Percentiles rank a stretch among this genome's conserved stretches.
Evolutionary conservation across 176 grass and related monocot genomes (phyloP).

Genomic region (Triticum dicoccoides): DNA sequence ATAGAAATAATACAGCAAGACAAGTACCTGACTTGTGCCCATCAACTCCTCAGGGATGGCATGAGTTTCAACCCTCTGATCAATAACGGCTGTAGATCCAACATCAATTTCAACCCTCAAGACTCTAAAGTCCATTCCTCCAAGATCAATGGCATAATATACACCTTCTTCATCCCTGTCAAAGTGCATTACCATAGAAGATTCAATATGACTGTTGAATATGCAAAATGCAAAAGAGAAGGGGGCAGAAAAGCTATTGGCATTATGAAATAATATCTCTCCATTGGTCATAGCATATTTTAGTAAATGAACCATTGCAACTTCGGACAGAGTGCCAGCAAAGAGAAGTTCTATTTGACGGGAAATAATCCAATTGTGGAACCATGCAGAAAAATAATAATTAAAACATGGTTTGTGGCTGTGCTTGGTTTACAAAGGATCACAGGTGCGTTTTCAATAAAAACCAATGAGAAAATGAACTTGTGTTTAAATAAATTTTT

Average conservation of each 20-base stretch:
- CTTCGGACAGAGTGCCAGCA: neutral
- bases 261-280: neutral
- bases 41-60: conserved; percentile 73
- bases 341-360: neutral
- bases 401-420: neutral
- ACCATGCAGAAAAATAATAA: neutral
- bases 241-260: neutral
- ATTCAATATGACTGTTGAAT: neutral
- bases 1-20: neutral
- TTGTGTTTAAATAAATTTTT: neutral
- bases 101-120: conserved; percentile 69
- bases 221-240: neutral
- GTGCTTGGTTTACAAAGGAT: neutral
- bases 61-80: conserved; percentile 59
- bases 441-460: neutral
- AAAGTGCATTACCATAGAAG: neutral
- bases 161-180: conserved; percentile 79
- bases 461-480: neutral
- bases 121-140: conserved; percentile 71
- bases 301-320: neutral
- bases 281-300: neutral
- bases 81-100: conserved; percentile 36
- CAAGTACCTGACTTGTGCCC: conserved; percentile 74
- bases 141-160: conserved; percentile 89
- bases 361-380: neutral